phyloP scores from a whole-genome alignment of 176 grass and related monocot genomes.

The Oryza glaberrima region DNA sequence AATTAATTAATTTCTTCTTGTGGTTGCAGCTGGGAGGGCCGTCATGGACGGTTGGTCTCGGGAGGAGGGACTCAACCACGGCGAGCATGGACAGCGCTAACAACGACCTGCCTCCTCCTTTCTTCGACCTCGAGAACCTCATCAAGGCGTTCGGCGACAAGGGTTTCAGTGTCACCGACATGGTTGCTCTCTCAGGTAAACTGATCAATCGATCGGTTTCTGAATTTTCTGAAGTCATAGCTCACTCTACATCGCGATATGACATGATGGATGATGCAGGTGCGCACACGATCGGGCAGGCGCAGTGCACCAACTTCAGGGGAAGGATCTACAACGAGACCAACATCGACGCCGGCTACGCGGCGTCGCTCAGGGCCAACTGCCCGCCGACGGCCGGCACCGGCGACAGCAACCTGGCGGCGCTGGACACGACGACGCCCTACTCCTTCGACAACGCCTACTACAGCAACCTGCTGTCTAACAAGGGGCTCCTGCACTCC shows the following conservation, averaged over 20 bases:
- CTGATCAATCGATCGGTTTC: background rate
- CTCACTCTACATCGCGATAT: no score
- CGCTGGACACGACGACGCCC: constrained; percentile 44
- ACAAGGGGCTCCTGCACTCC: constrained; percentile 50
- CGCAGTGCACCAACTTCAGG: constrained; percentile 52
- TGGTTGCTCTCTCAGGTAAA: constrained; percentile 74
- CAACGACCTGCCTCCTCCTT: constrained; percentile 49
- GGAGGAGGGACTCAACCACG: constrained; percentile 43
- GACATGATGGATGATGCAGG: constrained; percentile 33
- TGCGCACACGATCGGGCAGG: constrained; percentile 75
- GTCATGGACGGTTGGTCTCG: constrained; percentile 46
- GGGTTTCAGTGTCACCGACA: constrained; percentile 53
- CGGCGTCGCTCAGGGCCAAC: constrained; percentile 47
- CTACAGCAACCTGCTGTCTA: constrained; percentile 41
- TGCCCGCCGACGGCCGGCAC: constrained; percentile 31
- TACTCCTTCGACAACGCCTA: constrained; percentile 44
- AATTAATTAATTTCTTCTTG: no score
- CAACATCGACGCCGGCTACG: constrained; percentile 51
- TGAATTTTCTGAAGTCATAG: background rate
- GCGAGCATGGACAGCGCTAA: constrained; percentile 41
- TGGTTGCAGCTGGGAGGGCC: constrained; percentile 43
- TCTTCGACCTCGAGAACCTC: constrained; percentile 42
- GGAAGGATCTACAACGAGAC: constrained; percentile 59
- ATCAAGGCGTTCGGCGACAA: constrained; percentile 40
- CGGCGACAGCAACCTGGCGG: constrained; percentile 38